These are phyloP conservation scores for Termitomyces sp. DNA, from an alignment of 768 basidiomycete genomes.

Conservation along the genomic window DNA sequence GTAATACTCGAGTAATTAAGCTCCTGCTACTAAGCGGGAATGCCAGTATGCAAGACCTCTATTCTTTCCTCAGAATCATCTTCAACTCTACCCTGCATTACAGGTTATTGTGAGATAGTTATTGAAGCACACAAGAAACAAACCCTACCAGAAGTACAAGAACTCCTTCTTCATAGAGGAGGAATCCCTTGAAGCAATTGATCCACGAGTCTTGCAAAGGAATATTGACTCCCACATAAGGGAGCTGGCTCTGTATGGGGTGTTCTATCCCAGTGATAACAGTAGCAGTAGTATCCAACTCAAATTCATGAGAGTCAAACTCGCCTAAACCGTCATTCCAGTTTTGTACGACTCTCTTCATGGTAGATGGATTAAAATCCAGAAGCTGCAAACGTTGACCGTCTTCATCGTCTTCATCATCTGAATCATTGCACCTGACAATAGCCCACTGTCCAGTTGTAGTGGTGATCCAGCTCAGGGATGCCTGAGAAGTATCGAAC, in stretches of 20 bases:
- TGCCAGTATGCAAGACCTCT: conserved; percentile 6
- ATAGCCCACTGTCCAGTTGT: conserved; percentile 20
- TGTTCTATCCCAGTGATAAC: conserved; percentile 17
- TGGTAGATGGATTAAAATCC: conserved; percentile 6
- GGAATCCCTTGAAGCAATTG: conserved; percentile 23
- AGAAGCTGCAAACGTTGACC: background rate
- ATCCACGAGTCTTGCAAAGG: background rate
- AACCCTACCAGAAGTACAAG: conserved; percentile 28
- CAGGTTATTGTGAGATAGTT: background rate
- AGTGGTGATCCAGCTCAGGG: conserved; percentile 19
- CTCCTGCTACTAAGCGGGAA: background rate
- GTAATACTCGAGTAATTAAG: too few species aligned
- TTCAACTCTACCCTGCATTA: background rate
- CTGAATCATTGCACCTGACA: background rate
- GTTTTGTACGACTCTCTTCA: background rate
- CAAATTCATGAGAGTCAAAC: background rate
- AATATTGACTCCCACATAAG: conserved; percentile 19
- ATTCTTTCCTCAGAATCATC: background rate
- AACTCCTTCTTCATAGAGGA: conserved; percentile 39
- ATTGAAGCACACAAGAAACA: background rate
- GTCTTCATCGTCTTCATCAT: background rate
- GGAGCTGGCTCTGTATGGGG: conserved; percentile 21
- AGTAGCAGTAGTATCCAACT: background rate
- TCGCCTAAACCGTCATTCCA: background rate
- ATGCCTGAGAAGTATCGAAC: conserved; percentile 6